Conservation (phyloP, 2,329 filamentous ascomycete species). For the Fusarium xyrophilum region DNA sequence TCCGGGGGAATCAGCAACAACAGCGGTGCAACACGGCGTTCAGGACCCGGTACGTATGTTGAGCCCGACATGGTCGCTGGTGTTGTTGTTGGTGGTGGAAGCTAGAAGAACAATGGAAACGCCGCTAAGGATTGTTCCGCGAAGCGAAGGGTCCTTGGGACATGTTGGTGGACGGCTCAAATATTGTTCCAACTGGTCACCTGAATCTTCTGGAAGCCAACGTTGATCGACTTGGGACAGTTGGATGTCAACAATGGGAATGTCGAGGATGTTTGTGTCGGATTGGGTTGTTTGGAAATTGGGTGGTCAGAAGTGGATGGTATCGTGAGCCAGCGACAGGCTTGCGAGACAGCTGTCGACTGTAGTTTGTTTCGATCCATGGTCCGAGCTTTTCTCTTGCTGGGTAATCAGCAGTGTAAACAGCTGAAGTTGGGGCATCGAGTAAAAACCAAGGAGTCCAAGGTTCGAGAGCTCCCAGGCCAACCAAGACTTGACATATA, state of each 20-base stretch:
- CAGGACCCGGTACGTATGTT: too few species aligned
- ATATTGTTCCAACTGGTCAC: not conserved
- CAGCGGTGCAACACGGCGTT: not conserved
- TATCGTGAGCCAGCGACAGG: not conserved
- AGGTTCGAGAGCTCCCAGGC: not conserved
- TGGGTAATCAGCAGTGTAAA: not conserved
- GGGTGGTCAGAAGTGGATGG: not conserved
- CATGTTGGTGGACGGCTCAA: not conserved
- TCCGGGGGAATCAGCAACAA: not conserved
- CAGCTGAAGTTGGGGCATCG: not conserved
- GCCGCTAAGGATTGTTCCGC: slow-evolving; percentile 15
- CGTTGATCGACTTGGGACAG: fast-evolving
- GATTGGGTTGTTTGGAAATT: not conserved
- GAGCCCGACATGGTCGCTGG: not conserved
- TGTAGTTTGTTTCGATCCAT: not conserved
- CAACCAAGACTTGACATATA: not conserved
- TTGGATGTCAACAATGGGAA: not conserved
- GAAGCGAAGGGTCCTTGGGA: not conserved
- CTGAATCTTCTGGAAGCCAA: not conserved
- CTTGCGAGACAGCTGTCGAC: not conserved
- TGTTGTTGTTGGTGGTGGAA: not conserved
- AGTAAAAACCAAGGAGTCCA: not conserved
- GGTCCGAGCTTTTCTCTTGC: not conserved
- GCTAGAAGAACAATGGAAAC: slow-evolving; percentile 14
- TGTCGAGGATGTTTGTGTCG: not conserved